Evolutionary conservation across 495 filamentous ascomycete genomes (phyloP).

Genomic region (Aspergillus homomorphus): DNA sequence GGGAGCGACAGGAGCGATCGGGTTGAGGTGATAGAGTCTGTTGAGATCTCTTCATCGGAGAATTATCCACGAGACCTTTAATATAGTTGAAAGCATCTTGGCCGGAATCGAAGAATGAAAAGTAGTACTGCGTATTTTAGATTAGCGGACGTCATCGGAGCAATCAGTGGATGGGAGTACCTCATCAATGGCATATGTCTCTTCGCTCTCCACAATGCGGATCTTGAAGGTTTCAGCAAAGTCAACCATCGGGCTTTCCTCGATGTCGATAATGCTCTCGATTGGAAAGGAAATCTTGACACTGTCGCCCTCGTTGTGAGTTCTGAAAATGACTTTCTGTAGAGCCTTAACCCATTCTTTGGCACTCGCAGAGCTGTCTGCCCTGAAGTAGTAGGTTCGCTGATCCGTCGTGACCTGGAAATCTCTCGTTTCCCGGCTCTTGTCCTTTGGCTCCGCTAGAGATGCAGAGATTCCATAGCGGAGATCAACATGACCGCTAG

Average conservation of each 20-base stretch:
- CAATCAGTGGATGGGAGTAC: constrained; percentile 43
- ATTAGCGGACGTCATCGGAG: constrained; percentile 14
- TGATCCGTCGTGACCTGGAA: constrained; percentile 83
- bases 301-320: constrained; percentile 94
- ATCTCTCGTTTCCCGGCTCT: constrained; percentile 61
- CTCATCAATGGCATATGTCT: constrained; percentile 93
- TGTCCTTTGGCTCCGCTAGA: constrained; percentile 65
- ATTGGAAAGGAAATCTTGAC: constrained; percentile 94
- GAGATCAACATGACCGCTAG: constrained; percentile 86
- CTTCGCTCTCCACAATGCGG: constrained; percentile 83
- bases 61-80: constrained; percentile 67
- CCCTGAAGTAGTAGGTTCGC: constrained; percentile 80
- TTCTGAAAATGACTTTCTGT: constrained; percentile 92
- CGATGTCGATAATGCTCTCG: constrained; percentile 85
- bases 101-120: constrained; percentile 88
- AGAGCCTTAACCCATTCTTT: constrained; percentile 97
- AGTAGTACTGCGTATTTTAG: constrained; percentile 71
- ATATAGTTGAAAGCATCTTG: constrained; percentile 81
- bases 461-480: constrained; percentile 86
- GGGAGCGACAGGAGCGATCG: constrained; percentile 21
- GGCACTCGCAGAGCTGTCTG: constrained; percentile 82
- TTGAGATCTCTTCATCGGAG: constrained; percentile 49
- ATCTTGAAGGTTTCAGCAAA: constrained; percentile 95
- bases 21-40: constrained; percentile 24
- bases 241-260: constrained; percentile 87